Percentiles rank a stretch among this genome's conserved stretches.
Conservation (phyloP, 441 rosid species). For the Aquilaria agallochum region DNA sequence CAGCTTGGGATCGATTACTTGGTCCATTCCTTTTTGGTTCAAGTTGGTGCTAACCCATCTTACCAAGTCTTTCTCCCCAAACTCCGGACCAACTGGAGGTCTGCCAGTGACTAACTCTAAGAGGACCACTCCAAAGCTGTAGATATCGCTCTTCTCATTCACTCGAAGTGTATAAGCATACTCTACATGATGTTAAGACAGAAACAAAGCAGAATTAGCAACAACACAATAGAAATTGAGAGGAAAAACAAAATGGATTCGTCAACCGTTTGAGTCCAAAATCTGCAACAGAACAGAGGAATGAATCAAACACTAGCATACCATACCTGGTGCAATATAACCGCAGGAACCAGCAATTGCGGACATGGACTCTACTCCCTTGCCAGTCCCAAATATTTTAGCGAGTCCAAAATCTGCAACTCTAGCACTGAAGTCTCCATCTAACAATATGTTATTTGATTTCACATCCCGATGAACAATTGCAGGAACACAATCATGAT, state of each 20-base stretch:
- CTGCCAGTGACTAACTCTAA: slow-evolving; percentile 59
- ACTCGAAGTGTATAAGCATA: slow-evolving; percentile 63
- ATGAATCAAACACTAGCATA: slow-evolving; percentile 1
- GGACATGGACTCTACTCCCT: slow-evolving; percentile 59
- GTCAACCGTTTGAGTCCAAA: background rate
- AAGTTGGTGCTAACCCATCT: slow-evolving; percentile 46
- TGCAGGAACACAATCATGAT: slow-evolving; percentile 71
- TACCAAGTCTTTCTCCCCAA: slow-evolving; percentile 56
- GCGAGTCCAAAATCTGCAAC: slow-evolving; percentile 82
- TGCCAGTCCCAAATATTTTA: slow-evolving; percentile 35
- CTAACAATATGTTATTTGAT: slow-evolving; percentile 63
- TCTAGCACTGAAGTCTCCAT: slow-evolving; percentile 50
- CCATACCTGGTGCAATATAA: slow-evolving; percentile 75
- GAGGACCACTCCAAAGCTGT: slow-evolving; percentile 63
- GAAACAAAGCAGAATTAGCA: background rate
- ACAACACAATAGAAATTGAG: background rate
- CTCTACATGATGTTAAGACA: slow-evolving; percentile 28
- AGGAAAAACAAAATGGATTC: background rate
- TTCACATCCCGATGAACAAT: slow-evolving; percentile 77
- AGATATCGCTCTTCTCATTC: slow-evolving; percentile 69
- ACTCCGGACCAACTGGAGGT: slow-evolving; percentile 41
- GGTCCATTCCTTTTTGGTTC: slow-evolving; percentile 33
- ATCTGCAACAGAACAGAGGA: background rate
- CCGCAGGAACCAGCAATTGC: slow-evolving; percentile 74
- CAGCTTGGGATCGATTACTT: slow-evolving; percentile 47